Evolutionary conservation across 2,329 filamentous ascomycete species (phyloP), one percentile per base, ranked within the genome.

Genomic region (Colletotrichum sp.): DNA sequence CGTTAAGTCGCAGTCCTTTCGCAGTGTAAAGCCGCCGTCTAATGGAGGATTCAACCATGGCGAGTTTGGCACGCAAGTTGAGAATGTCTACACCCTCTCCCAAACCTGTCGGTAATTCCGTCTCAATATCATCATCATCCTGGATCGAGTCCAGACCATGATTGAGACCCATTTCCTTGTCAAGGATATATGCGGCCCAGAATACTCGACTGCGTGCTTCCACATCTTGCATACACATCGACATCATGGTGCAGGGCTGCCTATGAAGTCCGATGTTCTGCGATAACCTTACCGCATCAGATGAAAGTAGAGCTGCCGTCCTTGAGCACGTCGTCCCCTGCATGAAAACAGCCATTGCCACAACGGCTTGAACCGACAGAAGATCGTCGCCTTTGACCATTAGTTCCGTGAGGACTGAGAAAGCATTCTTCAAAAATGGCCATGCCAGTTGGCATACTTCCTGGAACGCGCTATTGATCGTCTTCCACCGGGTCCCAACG

Each of bases 141-240:
- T 76, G 66, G 13, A 55, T 74, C 2, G 76, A 68, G 6, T 75
- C 65, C 9, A 76, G 28, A 4, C 76, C 76, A 6, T 76, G 74
- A 12, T 76, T 73, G 21, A 77, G 55, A 9, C 66, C 43, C 26
- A 57, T 73, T 18, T 73, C 74, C 28, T 73, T 70, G 32, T 77
- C 74, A 8, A 77, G 63, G 12, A 77, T 76, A n/a, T 74, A 77
- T 14, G 70, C 74, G 7, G 67, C 70, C 76, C 76, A 77, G 28
- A 77, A 77, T 7, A 77, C 76, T 4, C 74, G 69, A 43, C 67
- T 70, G n/a, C 66, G 74, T 9, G 67, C 69, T 21, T 74, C 66
- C 13, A 66, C 67, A 24, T 73, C 73, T 24, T 65, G 59, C n/a
- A 28, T 14, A n/a, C 72, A 68, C 61, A 75, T 72, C 4, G 72